Conservation (phyloP, 2,329 filamentous ascomycete genomes). For the Bimuria novae-zelandiae region DNA sequence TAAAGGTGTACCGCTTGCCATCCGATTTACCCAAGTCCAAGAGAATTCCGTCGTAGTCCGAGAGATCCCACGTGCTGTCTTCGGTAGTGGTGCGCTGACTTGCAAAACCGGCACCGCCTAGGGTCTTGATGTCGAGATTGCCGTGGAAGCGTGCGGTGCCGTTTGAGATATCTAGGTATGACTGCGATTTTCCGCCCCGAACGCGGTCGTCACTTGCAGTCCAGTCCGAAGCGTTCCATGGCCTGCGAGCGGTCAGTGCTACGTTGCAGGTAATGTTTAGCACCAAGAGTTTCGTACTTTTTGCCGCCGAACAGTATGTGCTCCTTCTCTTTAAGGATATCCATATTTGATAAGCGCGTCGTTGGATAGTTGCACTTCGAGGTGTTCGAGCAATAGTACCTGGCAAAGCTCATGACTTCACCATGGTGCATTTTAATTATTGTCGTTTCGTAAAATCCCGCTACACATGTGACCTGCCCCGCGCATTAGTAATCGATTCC, state of each 20-base stretch:
- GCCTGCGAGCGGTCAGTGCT: slow-evolving; percentile 45
- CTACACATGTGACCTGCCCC: too few relatives aligned
- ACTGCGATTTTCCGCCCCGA: slow-evolving; percentile 73
- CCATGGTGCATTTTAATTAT: too few relatives aligned
- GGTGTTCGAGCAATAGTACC: not conserved
- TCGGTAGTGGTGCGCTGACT: slow-evolving; percentile 70
- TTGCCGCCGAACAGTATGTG: slow-evolving; percentile 37
- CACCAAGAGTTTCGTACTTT: slow-evolving; percentile 21
- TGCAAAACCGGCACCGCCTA: slow-evolving; percentile 82
- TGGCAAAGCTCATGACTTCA: slow-evolving; percentile 1
- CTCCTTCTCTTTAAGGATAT: slow-evolving; percentile 21
- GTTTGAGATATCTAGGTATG: slow-evolving; percentile 49
- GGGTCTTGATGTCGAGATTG: slow-evolving; percentile 70
- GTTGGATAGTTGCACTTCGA: not conserved
- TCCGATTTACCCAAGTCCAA: slow-evolving; percentile 61
- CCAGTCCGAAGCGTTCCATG: slow-evolving; percentile 67
- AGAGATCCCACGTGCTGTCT: slow-evolving; percentile 66
- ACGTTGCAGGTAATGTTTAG: not conserved
- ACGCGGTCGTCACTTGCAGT: slow-evolving; percentile 74
- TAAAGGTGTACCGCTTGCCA: slow-evolving; percentile 72
- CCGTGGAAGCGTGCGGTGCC: slow-evolving; percentile 64
- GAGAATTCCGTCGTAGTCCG: slow-evolving; percentile 64
- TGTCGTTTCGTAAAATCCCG: too few relatives aligned
- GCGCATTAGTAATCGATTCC: too few relatives aligned
- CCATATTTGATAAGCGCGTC: slow-evolving; percentile 18